Base-by-base conservation (phyloP, 148 eudicot species). In the Rhododendron molle region DNA sequence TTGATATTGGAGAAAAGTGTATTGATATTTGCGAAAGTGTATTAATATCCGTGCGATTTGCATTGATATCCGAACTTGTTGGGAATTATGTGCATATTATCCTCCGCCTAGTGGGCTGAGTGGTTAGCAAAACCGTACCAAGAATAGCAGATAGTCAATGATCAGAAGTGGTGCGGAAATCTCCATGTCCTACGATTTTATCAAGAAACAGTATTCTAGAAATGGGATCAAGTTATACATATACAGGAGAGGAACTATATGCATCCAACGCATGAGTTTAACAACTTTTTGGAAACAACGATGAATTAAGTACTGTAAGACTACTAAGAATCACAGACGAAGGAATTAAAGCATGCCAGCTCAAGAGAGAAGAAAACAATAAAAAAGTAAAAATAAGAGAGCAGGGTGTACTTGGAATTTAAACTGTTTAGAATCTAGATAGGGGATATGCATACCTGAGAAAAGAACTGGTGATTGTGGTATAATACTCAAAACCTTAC, bases 391-490 rank as follows among this genome's bases (percentile, higher is more conserved):
- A 50, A 10, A 1, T 32, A 83, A 50, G n/a, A 28, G 8, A 16
- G 38, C 21, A 78, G 54, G 32, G 54, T 44, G 28, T 44, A 44
- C 81, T 77, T 78, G 82, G 40, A 14, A 49, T 20, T 23, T 78
- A 78, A 50, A 50, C 16, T 58, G 9, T 83, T 54, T 83, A 69
- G 21, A 71, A 67, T 1, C 30, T 18, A 83, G 60, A 23, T 44
- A 28, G 3, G 18, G 23, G 9, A 14, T 28, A 72, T 20, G 14
- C 74, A 44, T 86, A 88, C 95, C 95, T 87, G 93, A 92, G 88
- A 95, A 95, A 85, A 95, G 96, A 82, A 95, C 97, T 8, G 98
- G 97, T 77, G 96, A 89, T 82, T 95, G 98, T 44, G 98, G 98
- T 82, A 95, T 95, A 79, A 95, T 94, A 83, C 96, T 90, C 58